Base-by-base conservation (phyloP, 2,329 filamentous ascomycete genomes). In the Aspergillus amoenus region DNA sequence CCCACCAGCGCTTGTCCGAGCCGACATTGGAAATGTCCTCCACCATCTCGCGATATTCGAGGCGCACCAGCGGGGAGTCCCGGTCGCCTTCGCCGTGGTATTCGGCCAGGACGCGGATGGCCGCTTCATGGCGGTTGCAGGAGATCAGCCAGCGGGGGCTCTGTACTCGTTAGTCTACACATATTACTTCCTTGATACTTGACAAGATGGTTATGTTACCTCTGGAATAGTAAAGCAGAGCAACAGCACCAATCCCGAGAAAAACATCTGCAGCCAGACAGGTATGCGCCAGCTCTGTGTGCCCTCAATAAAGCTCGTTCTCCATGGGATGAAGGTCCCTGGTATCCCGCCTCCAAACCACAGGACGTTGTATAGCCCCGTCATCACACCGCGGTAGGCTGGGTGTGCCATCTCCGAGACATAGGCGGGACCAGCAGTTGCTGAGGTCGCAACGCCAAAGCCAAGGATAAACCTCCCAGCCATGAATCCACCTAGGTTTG, bases 71-170 rank as follows among this genome's bases (percentile, higher is more conserved):
- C 1, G 67, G 66, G 5, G 69, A 66, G 27, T 76, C 65, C 2
- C 63, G 63, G 51, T 77, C 72, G 1, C 76, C 76, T 57, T 84
- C 79, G 2, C 83, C 85, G 55, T 87, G 86, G 66, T 84, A 84
- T 55, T 82, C 81, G 9, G 82, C 78, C 56, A 90, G 78, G 1
- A 83, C 79, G 4, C 78, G 70, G 21, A 82, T 73, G 0, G 84
- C 84, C 56, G 86, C 78, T 30, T 86, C 83, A 22, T 82, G 78
- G 17, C 82, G 80, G 62, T 84, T 81, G 54, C 84, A 81, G 27
- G 82, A 81, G 55, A 85, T 82, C 18, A 87, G 78, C 84, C 84
- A 88, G 48, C 85, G 74, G 2, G 85, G 86, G 0, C 82, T 84
- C 66, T 88, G 82, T 0, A 30, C 12, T 18, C 17, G 12, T 43